Evolutionary conservation across 805 yeast species (phyloP).

Genomic region (Candida fluviatilis): DNA sequence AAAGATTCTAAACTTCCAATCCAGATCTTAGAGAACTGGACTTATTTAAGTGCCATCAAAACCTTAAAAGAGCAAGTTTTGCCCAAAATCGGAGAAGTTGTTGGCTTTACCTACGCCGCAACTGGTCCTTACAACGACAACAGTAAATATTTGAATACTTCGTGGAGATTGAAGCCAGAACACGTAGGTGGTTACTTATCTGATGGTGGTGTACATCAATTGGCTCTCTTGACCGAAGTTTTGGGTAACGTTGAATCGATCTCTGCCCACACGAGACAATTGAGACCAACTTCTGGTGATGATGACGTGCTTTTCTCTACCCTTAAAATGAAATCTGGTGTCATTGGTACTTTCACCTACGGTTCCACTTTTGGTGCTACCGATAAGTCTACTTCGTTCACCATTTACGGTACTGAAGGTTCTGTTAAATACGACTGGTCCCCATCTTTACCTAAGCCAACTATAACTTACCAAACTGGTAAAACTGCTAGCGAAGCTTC

Average conservation of each 20-base stretch:
- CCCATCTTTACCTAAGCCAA: conserved; percentile 39
- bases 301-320: conserved; percentile 79
- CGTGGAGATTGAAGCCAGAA: conserved; percentile 88
- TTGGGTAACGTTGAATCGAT: conserved; percentile 71
- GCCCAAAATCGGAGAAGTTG: conserved; percentile 66
- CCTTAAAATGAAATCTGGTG: conserved; percentile 53
- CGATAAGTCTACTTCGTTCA: conserved; percentile 61
- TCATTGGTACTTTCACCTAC: conserved; percentile 80
- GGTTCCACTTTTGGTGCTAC: conserved; percentile 86
- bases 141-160: conserved; percentile 61
- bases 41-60: conserved; percentile 58
- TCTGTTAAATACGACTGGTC: conserved; percentile 64
- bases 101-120: conserved; percentile 66
- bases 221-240: conserved; percentile 79
- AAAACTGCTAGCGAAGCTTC: conserved; percentile 46
- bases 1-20: conserved; percentile 62
- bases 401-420: conserved; percentile 77
- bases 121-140: conserved; percentile 66
- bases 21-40: conserved; percentile 83
- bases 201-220: conserved; percentile 96
- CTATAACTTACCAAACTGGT: conserved; percentile 33
- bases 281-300: conserved; percentile 72
- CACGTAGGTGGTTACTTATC: conserved; percentile 91
- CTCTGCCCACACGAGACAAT: conserved; percentile 74
- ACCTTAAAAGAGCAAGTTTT: conserved; percentile 51